phyloP scores from a whole-genome alignment of 805 yeast species.

The Kluyveromyces siamensis region DNA sequence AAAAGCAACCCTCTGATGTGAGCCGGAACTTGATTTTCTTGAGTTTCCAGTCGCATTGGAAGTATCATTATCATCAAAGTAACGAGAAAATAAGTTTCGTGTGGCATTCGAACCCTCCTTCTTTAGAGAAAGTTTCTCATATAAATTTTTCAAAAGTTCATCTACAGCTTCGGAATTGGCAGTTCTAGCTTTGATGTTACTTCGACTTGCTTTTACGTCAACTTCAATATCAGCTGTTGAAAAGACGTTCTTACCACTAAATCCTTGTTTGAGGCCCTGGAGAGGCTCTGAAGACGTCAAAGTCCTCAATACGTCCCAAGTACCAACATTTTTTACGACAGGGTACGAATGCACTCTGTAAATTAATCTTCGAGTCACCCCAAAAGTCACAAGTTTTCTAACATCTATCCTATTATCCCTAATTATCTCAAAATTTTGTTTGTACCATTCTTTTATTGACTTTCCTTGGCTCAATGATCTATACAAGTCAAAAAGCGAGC shows the following conservation, averaged over 20 bases:
- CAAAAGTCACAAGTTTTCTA: conserved; percentile 79
- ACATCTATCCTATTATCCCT: conserved; percentile 55
- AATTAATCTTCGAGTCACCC: conserved; percentile 70
- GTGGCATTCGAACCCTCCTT: background rate
- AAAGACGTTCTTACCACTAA: conserved; percentile 13
- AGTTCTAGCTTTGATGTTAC: background rate
- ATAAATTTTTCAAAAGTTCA: conserved; percentile 20
- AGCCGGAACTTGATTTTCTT: conserved; percentile 1
- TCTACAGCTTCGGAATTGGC: conserved; percentile 20
- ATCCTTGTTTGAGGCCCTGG: conserved; percentile 4
- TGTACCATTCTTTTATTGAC: conserved; percentile 73
- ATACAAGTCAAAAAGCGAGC: conserved; percentile 64
- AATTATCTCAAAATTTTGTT: conserved; percentile 50
- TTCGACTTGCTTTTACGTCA: conserved; percentile 5
- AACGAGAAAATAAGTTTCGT: background rate
- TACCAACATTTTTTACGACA: conserved; percentile 29
- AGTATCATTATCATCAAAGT: background rate
- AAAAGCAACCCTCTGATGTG: conserved; percentile 16
- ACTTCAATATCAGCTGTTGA: conserved; percentile 28
- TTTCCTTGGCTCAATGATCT: conserved; percentile 71
- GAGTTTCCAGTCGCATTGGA: background rate
- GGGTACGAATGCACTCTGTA: conserved; percentile 79
- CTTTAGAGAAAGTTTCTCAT: conserved; percentile 19
- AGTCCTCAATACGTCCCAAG: conserved; percentile 8
- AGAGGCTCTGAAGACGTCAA: conserved; percentile 10